These are phyloP conservation scores for Corylus americana DNA, from an alignment of 306 rosid genomes.

Conservation along the genomic window DNA sequence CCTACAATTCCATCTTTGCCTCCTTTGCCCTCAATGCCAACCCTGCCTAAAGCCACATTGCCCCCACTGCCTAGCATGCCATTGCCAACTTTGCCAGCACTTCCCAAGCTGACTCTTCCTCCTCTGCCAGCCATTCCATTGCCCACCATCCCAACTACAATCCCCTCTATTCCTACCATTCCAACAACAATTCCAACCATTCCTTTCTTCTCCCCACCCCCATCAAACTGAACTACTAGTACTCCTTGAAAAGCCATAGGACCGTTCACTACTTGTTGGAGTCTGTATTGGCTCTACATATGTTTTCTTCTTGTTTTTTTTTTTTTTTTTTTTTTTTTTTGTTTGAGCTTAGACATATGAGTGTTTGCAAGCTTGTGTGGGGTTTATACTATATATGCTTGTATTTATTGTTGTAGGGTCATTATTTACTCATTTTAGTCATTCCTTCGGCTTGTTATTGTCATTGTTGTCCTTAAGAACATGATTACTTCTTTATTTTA, in stretches of 20 bases:
- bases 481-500: not conserved
- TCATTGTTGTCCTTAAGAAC: not conserved
- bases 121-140: constrained; percentile 23
- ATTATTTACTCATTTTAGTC: not conserved
- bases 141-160: constrained; percentile 18
- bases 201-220: constrained; percentile 26
- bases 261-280: not conserved
- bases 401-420: not conserved
- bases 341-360: not conserved
- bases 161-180: constrained; percentile 11
- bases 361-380: not conserved
- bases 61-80: not conserved
- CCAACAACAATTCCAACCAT: constrained; percentile 23
- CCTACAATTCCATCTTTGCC: constrained; percentile 29
- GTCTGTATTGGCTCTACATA: not conserved
- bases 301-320: not conserved
- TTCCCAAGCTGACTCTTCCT: constrained; percentile 21
- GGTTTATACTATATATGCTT: not conserved
- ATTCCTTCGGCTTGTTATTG: not conserved
- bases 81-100: constrained; percentile 14
- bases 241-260: not conserved
- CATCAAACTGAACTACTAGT: constrained; percentile 25
- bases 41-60: too few species aligned
- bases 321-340: not conserved
- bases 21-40: not conserved